Evolutionary conservation across 306 rosid genomes (phyloP).

Genomic region (Gastrolobium villosum): DNA sequence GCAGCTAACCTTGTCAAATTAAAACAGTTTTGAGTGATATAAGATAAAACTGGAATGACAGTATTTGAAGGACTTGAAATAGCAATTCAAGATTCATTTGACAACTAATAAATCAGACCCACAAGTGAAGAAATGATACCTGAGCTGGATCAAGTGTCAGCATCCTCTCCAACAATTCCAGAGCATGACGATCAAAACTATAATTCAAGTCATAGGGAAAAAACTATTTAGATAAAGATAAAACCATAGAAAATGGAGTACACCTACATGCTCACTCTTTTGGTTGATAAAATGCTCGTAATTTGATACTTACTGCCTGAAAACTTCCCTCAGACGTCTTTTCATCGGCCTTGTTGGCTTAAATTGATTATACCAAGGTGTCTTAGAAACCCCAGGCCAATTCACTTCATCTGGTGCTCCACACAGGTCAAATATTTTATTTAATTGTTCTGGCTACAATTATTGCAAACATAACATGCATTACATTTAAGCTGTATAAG

Average conservation of each 20-base stretch:
- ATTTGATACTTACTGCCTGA: slow-evolving; percentile 61
- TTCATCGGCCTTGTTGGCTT: slow-evolving; percentile 75
- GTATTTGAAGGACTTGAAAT: slow-evolving; percentile 1
- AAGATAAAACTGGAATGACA: slow-evolving; percentile 23
- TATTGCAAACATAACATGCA: slow-evolving; percentile 9
- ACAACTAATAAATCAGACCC: slow-evolving; percentile 27
- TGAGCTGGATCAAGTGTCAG: slow-evolving; percentile 75
- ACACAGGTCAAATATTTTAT: slow-evolving; percentile 80
- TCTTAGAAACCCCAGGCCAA: slow-evolving; percentile 80
- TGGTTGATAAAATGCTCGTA: background rate
- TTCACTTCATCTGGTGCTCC: slow-evolving; percentile 78
- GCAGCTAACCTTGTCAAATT: background rate
- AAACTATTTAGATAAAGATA: slow-evolving; percentile 22
- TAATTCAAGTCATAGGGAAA: slow-evolving; percentile 24
- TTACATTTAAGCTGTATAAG: slow-evolving; percentile 27
- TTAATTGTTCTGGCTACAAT: slow-evolving; percentile 77
- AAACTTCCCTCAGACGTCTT: slow-evolving; percentile 73
- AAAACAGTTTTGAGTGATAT: background rate
- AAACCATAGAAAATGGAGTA: background rate
- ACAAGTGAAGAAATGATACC: slow-evolving; percentile 49
- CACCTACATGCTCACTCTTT: background rate
- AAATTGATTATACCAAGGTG: slow-evolving; percentile 69
- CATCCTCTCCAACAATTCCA: slow-evolving; percentile 78
- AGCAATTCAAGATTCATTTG: slow-evolving; percentile 6
- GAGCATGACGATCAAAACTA: slow-evolving; percentile 74